phyloP scores from a whole-genome alignment of 306 rosid species.

The Citrullus amarus region DNA sequence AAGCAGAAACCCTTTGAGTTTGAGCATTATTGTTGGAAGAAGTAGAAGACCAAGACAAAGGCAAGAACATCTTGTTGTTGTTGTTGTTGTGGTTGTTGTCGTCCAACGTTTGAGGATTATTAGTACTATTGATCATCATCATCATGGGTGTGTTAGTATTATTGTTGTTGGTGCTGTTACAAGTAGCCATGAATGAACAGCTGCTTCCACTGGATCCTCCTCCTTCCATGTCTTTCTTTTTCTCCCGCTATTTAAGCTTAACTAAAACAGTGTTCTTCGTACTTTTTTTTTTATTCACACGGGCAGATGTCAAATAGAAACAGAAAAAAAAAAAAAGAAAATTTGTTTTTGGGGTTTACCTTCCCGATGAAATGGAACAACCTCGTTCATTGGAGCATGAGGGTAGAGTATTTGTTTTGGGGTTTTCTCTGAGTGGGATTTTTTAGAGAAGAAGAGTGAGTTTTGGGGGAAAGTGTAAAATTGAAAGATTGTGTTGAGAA shows the following conservation, averaged over 20 bases:
- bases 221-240: not conserved
- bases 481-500: too few species aligned
- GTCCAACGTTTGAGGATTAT: not conserved
- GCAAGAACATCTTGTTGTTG: constrained; percentile 21
- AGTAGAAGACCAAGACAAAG: constrained; percentile 19
- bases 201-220: not conserved
- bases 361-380: constrained; percentile 36
- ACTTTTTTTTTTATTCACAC: not conserved
- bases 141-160: constrained; percentile 1
- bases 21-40: not conserved
- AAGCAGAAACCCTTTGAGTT: constrained; percentile 15
- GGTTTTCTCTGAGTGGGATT: not conserved
- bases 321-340: too few species aligned
- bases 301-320: not conserved
- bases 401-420: not conserved
- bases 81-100: constrained; percentile 6
- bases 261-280: constrained; percentile 7
- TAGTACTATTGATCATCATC: constrained; percentile 3
- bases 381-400: constrained; percentile 1
- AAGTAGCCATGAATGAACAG: constrained; percentile 17
- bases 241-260: constrained; percentile 36
- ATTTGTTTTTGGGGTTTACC: constrained; percentile 19
- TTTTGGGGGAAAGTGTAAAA: not conserved
- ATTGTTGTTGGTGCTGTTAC: constrained; percentile 2
- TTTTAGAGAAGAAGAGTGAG: not conserved